phyloP scores from a whole-genome alignment of 202 grass and related monocot species.

The Carex arenaria region DNA sequence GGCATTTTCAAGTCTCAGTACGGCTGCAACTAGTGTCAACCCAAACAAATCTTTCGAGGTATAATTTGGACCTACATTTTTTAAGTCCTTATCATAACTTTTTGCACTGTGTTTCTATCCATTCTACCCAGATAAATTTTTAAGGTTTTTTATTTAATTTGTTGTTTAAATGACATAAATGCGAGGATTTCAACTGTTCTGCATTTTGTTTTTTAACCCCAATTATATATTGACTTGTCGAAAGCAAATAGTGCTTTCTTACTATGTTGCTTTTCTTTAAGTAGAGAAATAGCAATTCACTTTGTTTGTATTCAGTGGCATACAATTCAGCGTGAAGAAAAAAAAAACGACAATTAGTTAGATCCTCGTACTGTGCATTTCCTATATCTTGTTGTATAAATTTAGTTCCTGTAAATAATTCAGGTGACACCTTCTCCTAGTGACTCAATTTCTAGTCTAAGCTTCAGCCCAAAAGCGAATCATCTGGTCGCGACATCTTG shows the following conservation, averaged over 20 bases:
- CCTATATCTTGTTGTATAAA: not conserved
- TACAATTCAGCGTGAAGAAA: not conserved
- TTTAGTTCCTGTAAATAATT: not conserved
- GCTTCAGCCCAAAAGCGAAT: conserved; percentile 77
- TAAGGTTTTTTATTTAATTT: not conserved
- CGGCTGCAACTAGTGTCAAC: not conserved
- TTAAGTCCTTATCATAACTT: not conserved
- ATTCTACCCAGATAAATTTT: not conserved
- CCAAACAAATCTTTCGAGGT: conserved; percentile 23
- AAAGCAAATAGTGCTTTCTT: not conserved
- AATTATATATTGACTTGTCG: not conserved
- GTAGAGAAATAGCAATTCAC: not conserved
- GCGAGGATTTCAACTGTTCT: not conserved
- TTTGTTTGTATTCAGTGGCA: not conserved
- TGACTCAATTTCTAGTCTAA: conserved; percentile 68
- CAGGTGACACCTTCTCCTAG: conserved; percentile 30
- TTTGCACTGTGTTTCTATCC: not conserved
- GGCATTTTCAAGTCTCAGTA: not conserved
- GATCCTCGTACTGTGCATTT: not conserved
- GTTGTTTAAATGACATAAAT: not conserved
- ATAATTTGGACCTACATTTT: not conserved
- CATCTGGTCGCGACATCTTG: conserved; percentile 75
- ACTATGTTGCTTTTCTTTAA: not conserved
- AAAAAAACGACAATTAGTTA: not conserved
- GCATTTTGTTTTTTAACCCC: not conserved